A percentile compares a stretch with the other conserved stretches of the same genome.
Conservation (phyloP, 805 yeast genomes). For the Candida nitratophila region DNA sequence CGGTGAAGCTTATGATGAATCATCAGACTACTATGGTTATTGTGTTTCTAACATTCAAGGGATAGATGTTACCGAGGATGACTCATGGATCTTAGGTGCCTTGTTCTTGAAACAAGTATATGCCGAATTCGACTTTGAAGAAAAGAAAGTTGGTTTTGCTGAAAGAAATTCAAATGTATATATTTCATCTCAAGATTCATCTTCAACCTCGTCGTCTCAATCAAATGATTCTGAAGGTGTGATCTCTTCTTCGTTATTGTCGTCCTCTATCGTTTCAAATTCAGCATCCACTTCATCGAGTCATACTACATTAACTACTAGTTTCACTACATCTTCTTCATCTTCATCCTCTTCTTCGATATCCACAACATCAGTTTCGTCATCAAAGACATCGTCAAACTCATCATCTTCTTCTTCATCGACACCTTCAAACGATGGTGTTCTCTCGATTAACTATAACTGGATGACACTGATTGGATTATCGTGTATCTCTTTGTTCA, state of each 20-base stretch:
- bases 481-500: neutral
- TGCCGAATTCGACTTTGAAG: constrained; percentile 49
- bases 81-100: constrained; percentile 60
- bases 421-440: too few species aligned
- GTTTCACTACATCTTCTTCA: constrained; percentile 2
- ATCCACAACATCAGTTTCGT: neutral
- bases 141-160: constrained; percentile 49
- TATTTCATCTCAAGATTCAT: constrained; percentile 1
- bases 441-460: too few species aligned
- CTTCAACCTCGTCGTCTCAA: constrained; percentile 1
- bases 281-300: too few species aligned
- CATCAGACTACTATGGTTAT: constrained; percentile 34
- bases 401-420: too few species aligned
- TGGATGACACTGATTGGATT: too few species aligned
- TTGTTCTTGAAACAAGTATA: constrained; percentile 49
- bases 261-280: too few species aligned
- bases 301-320: too few species aligned
- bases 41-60: constrained; percentile 67
- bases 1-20: constrained; percentile 37
- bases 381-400: neutral
- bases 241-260: too few species aligned
- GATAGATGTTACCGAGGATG: constrained; percentile 28
- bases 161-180: constrained; percentile 26
- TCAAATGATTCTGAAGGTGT: neutral
- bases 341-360: neutral